phyloP scores from a whole-genome alignment of 805 yeast genomes.

The Sugiyamaella lignohabitans region DNA sequence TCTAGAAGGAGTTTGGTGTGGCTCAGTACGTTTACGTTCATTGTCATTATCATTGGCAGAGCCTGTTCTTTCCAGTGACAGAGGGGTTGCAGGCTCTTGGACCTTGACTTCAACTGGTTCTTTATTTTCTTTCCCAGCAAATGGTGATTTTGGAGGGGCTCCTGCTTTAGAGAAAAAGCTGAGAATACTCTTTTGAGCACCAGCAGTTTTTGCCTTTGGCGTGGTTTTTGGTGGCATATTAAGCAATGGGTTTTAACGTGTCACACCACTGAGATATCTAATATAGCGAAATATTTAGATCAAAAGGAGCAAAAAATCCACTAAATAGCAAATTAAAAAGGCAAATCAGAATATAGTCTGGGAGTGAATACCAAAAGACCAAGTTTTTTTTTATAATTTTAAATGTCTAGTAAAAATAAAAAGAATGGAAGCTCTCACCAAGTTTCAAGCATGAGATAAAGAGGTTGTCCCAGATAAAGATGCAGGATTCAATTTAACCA shows the following conservation, averaged over 20 bases:
- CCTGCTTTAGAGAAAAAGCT: constrained; percentile 10
- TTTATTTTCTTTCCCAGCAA: background rate
- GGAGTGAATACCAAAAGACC: too few relatives aligned
- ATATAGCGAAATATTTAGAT: too few relatives aligned
- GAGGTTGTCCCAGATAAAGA: too few relatives aligned
- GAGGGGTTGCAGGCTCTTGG: background rate
- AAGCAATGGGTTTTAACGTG: background rate
- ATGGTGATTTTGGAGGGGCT: constrained; percentile 4
- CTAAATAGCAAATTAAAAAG: too few relatives aligned
- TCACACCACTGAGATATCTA: background rate
- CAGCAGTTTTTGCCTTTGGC: constrained; percentile 5
- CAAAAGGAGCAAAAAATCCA: too few relatives aligned
- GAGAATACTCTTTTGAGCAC: constrained; percentile 7
- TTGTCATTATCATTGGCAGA: background rate
- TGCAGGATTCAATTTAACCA: too few relatives aligned
- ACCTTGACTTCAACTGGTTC: background rate
- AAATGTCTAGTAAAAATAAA: too few relatives aligned
- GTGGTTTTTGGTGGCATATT: constrained; percentile 1
- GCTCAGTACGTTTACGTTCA: background rate
- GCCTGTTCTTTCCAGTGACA: background rate
- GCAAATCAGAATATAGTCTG: too few relatives aligned
- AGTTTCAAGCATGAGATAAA: too few relatives aligned
- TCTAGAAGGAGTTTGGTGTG: background rate
- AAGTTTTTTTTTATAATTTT: too few relatives aligned
- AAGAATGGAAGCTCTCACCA: too few relatives aligned